Percentiles rank a stretch among this genome's conserved stretches.
Evolutionary conservation across 768 basidiomycete species (phyloP).

Genomic region (Plicaturopsis crispa): DNA sequence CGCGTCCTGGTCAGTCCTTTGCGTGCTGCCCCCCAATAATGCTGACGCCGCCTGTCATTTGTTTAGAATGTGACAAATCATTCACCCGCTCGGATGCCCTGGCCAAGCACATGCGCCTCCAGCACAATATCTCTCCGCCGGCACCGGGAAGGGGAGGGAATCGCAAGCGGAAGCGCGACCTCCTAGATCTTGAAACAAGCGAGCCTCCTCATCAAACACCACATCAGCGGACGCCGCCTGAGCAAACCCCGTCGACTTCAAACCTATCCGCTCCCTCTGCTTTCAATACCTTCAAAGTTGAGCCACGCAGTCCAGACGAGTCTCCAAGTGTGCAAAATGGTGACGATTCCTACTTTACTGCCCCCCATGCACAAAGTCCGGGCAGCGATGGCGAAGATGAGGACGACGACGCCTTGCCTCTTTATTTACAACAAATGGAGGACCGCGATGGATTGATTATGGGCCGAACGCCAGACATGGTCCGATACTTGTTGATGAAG

Average conservation of each 20-base stretch:
- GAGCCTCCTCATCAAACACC: slow-evolving; percentile 15
- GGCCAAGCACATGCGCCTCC: slow-evolving; percentile 85
- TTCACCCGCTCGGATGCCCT: slow-evolving; percentile 95
- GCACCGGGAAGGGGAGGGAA: slow-evolving; percentile 64
- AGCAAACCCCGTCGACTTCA: slow-evolving; percentile 9
- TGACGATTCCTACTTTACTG: slow-evolving; percentile 13
- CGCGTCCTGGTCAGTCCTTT: slow-evolving; percentile 56
- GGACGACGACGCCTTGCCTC: slow-evolving; percentile 43
- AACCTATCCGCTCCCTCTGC: slow-evolving; percentile 14
- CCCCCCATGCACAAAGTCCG: slow-evolving; percentile 8
- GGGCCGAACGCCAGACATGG: slow-evolving; percentile 62
- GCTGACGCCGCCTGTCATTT: too few species aligned
- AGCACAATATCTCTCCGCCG: slow-evolving; percentile 74
- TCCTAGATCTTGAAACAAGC: slow-evolving; percentile 25
- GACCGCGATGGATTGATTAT: slow-evolving; percentile 55
- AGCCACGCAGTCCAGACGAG: slow-evolving; percentile 24
- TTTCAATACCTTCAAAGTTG: slow-evolving; percentile 62
- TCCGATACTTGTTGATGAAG: slow-evolving; percentile 67
- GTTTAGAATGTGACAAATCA: slow-evolving; percentile 84
- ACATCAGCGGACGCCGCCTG: slow-evolving; percentile 15
- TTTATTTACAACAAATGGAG: slow-evolving; percentile 45
- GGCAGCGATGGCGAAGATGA: slow-evolving; percentile 19
- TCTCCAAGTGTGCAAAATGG: slow-evolving; percentile 24
- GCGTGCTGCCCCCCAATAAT: background rate
- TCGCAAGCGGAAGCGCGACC: slow-evolving; percentile 62